Evolutionary conservation across 192 early-diverging fungal genomes (phyloP).

Genomic region (Kickxella alabastrina): DNA sequence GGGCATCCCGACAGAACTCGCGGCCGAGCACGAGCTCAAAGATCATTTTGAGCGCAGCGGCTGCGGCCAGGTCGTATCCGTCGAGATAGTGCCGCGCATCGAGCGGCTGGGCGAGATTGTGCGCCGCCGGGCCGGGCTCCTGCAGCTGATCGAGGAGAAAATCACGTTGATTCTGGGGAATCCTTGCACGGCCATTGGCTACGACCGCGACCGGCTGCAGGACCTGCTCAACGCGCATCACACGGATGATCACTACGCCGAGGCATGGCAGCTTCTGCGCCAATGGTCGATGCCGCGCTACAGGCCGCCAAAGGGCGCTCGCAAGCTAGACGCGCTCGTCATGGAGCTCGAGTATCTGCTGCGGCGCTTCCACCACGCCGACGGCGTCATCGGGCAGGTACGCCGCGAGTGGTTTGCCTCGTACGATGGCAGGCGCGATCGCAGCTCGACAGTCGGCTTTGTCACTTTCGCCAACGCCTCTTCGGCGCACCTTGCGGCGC

Average conservation of each 20-base stretch:
- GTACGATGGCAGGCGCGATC: slow-evolving; percentile 31
- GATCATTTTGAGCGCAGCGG: slow-evolving; percentile 58
- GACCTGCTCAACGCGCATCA: slow-evolving; percentile 15
- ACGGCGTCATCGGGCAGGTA: slow-evolving; percentile 52
- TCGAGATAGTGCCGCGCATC: slow-evolving; percentile 57
- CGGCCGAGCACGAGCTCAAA: slow-evolving; percentile 50
- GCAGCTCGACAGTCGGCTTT: slow-evolving; percentile 41
- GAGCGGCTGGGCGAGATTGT: slow-evolving; percentile 56
- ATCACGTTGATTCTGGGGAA: slow-evolving; percentile 63
- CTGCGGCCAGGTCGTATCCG: slow-evolving; percentile 60
- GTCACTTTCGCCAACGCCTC: slow-evolving; percentile 39
- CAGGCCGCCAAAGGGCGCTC: slow-evolving; percentile 5
- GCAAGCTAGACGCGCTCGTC: slow-evolving; percentile 12
- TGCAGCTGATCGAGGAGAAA: slow-evolving; percentile 55
- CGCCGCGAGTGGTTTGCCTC: slow-evolving; percentile 40
- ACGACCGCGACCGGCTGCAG: slow-evolving; percentile 56
- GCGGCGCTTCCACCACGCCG: slow-evolving; percentile 56
- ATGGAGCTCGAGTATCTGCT: slow-evolving; percentile 56
- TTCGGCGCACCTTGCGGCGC: slow-evolving; percentile 42
- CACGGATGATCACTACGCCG: background rate
- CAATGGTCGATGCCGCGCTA: slow-evolving; percentile 31
- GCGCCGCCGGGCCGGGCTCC: slow-evolving; percentile 52
- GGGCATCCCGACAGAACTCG: slow-evolving; percentile 59
- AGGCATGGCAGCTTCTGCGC: slow-evolving; percentile 16
- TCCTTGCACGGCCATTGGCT: slow-evolving; percentile 58